Evolutionary conservation across 129 eudicot genomes (phyloP).

Genomic region (Flaveria brownii): DNA sequence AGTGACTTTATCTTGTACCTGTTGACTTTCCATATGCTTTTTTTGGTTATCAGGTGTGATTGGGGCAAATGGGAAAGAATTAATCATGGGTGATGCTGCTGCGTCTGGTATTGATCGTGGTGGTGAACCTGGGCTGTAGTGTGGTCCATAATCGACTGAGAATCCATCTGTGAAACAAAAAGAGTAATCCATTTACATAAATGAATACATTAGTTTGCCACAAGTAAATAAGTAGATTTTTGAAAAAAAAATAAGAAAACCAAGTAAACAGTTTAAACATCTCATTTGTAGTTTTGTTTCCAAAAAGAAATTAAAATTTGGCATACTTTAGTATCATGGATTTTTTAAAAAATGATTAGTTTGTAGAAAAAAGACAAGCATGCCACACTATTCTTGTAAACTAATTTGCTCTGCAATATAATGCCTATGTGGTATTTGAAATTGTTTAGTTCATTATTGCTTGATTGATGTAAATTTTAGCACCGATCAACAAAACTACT

Average conservation of each 20-base stretch:
- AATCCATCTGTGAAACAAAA: constrained; percentile 47
- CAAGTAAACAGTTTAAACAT: not conserved
- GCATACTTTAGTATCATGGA: not conserved
- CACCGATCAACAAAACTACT: not conserved
- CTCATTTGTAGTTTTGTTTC: not conserved
- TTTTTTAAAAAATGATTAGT: not conserved
- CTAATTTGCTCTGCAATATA: not conserved
- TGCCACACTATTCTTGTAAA: not conserved
- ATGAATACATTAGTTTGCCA: constrained; percentile 3
- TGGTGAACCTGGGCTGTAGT: constrained; percentile 44
- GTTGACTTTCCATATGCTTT: constrained; percentile 39
- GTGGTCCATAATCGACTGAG: constrained; percentile 30
- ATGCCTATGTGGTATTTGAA: not conserved
- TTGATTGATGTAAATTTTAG: not conserved
- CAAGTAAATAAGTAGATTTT: not conserved
- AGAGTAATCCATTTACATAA: not conserved
- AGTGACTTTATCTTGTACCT: constrained; percentile 27
- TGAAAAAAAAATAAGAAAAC: not conserved
- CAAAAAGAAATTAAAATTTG: not conserved
- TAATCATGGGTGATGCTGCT: constrained; percentile 27
- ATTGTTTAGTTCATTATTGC: not conserved
- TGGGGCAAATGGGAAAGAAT: constrained; percentile 49
- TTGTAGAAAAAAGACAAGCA: not conserved
- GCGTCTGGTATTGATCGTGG: constrained; percentile 42
- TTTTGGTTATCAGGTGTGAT: constrained; percentile 57